phyloP scores from a whole-genome alignment of 441 rosid species.

The Aleurites moluccanus region DNA sequence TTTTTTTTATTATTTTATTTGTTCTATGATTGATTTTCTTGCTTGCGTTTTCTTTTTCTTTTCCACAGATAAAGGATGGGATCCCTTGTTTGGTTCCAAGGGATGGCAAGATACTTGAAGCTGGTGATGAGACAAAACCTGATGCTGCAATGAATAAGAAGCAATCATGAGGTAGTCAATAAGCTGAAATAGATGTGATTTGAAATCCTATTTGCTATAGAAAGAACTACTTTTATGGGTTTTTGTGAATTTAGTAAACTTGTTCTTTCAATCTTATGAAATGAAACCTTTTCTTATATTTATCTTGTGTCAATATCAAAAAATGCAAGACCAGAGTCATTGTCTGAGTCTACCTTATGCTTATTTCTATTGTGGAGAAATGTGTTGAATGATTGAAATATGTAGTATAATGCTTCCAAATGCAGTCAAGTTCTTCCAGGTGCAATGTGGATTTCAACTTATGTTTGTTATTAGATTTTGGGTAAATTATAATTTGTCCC shows the following conservation, averaged over 20 bases:
- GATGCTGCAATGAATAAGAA: slow-evolving; percentile 21
- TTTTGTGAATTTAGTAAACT: neutral
- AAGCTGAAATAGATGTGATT: neutral
- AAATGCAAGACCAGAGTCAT: neutral
- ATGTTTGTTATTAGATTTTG: neutral
- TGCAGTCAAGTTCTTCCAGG: neutral
- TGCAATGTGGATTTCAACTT: neutral
- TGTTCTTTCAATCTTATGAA: neutral
- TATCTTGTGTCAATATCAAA: neutral
- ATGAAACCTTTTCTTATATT: neutral
- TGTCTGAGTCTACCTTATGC: neutral
- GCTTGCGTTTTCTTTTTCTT: neutral
- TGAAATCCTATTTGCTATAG: neutral
- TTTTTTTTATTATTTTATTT: neutral
- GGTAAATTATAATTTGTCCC: too few species aligned
- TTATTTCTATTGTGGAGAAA: neutral
- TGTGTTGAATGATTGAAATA: neutral
- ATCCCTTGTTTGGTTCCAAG: slow-evolving; percentile 70
- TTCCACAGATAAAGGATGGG: slow-evolving; percentile 62
- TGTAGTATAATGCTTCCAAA: slow-evolving; percentile 8
- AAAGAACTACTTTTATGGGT: neutral
- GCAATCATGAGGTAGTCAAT: neutral
- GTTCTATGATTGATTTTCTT: neutral
- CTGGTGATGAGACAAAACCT: slow-evolving; percentile 22
- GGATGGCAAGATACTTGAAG: slow-evolving; percentile 68